Evolutionary conservation across 2,329 filamentous ascomycete genomes (phyloP), one percentile per base, ranked within the genome.

Genomic region (Phialemoniopsis sp.): DNA sequence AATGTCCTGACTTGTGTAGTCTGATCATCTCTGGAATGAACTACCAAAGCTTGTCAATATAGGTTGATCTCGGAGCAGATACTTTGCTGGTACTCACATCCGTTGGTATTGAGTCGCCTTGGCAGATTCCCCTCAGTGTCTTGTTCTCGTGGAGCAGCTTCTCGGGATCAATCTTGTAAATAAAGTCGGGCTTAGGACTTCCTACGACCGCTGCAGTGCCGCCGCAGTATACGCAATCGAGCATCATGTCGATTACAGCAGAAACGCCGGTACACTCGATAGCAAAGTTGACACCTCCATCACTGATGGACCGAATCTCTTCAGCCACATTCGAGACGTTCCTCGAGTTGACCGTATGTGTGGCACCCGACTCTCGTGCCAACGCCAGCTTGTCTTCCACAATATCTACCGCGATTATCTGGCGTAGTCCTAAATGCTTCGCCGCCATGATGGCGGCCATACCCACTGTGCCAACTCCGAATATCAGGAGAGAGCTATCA

Each of bases 341-440:
- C 33, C 48, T 57, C 6, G 59, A 56, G 44, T 67, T 63, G 35
- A 70, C 45, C 1, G 49, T 54, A 21, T 63, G 48, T 12, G 67
- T 71, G 4, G 71, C 71, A 17, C 71, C 71, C 12, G 71, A 55
- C 30, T 58, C 55, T 15, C 50, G 59, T 0, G 70, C 70, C 16
- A 73, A 45, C 17, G 60, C 56, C 12, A 75, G 54, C 15, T 67
- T 58, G 5, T 50, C 48, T 8, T 60, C 51, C 12, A 70, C 57
- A 9, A 72, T 53, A 44, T 75, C 71, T 8, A 72, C 59, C 5
- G 62, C 70, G 9, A 75, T 64, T 37, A 75, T 60, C 34, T 46
- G 50, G 2, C 52, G 31, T n/a, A n/a, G n/a, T n/a, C n/a, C n/a
- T n/a, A n/a, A n/a, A 29, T 53, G 38, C 17, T 57, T 59, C 2